Evolutionary conservation across 2,329 filamentous ascomycete species (phyloP).

Genomic region (Didymella keratinophila): DNA sequence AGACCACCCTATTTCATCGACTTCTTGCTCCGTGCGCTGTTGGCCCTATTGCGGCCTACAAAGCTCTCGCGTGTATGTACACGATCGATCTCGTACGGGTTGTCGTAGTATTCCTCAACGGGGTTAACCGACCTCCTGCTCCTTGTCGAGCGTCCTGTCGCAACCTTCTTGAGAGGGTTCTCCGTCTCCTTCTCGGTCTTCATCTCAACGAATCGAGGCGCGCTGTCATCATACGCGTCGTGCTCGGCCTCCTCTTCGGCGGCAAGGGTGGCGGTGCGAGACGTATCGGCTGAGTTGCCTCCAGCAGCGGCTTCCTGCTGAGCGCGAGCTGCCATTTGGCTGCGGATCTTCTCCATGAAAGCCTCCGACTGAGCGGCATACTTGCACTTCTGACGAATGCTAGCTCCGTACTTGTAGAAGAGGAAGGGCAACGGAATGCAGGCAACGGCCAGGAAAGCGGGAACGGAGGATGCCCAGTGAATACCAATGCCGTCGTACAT

Average conservation of each 20-base stretch:
- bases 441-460: slow-evolving; percentile 74
- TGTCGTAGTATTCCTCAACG: slow-evolving; percentile 50
- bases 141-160: slow-evolving; percentile 40
- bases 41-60: slow-evolving; percentile 30
- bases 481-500: slow-evolving; percentile 64
- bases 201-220: slow-evolving; percentile 50
- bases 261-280: slow-evolving; percentile 35
- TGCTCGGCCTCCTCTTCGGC: slow-evolving; percentile 42
- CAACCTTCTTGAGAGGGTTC: slow-evolving; percentile 39
- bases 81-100: slow-evolving; percentile 59
- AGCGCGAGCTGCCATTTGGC: slow-evolving; percentile 34
- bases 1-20: slow-evolving; percentile 14
- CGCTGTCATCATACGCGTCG: slow-evolving; percentile 34
- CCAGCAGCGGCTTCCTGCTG: slow-evolving; percentile 17
- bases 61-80: slow-evolving; percentile 59
- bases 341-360: slow-evolving; percentile 61
- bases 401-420: slow-evolving; percentile 74
- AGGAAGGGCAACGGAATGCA: slow-evolving; percentile 79
- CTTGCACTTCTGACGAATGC: slow-evolving; percentile 72
- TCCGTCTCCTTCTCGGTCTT: slow-evolving; percentile 48
- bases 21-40: slow-evolving; percentile 27
- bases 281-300: slow-evolving; percentile 30
- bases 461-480: slow-evolving; percentile 78
- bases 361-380: slow-evolving; percentile 72
- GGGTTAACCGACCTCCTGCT: slow-evolving; percentile 35